Conservation (phyloP, 345 rosid genomes). For the Hibiscus trionum region DNA sequence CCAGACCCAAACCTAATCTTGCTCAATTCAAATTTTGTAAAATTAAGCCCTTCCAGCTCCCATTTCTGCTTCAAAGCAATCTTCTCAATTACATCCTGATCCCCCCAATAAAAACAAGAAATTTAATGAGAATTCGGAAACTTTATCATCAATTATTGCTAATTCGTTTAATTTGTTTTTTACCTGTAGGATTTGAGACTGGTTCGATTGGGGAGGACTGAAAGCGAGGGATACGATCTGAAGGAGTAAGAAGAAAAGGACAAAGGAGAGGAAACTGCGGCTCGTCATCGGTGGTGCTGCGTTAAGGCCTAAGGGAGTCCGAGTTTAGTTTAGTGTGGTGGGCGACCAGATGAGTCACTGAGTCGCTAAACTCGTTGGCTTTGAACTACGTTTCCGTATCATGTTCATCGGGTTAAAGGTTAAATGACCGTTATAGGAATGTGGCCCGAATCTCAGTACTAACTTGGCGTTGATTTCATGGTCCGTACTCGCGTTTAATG, state of each 20-base stretch:
- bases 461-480: not conserved
- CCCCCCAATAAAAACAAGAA: not conserved
- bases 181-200: slow-evolving; percentile 35
- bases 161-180: not conserved
- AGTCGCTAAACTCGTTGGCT: not conserved
- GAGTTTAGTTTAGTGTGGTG: not conserved
- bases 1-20: slow-evolving; percentile 40
- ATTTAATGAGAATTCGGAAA: not conserved
- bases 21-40: slow-evolving; percentile 33
- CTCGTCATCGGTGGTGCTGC: not conserved
- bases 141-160: not conserved
- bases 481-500: not conserved
- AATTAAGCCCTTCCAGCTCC: slow-evolving; percentile 36
- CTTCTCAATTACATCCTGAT: slow-evolving; percentile 61
- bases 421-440: not conserved
- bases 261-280: slow-evolving; percentile 6
- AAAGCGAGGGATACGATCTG: slow-evolving; percentile 20
- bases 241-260: slow-evolving; percentile 19
- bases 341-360: not conserved
- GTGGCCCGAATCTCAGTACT: not conserved
- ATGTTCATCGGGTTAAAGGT: not conserved
- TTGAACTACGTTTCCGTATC: not conserved
- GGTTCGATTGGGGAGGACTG: slow-evolving; percentile 22
- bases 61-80: slow-evolving; percentile 49
- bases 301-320: not conserved